A percentile compares a stretch with the other conserved stretches of the same genome.
These are phyloP conservation scores for Petasospora fabianii DNA, from an alignment of 1,139 yeast species.

Conservation along the genomic window DNA sequence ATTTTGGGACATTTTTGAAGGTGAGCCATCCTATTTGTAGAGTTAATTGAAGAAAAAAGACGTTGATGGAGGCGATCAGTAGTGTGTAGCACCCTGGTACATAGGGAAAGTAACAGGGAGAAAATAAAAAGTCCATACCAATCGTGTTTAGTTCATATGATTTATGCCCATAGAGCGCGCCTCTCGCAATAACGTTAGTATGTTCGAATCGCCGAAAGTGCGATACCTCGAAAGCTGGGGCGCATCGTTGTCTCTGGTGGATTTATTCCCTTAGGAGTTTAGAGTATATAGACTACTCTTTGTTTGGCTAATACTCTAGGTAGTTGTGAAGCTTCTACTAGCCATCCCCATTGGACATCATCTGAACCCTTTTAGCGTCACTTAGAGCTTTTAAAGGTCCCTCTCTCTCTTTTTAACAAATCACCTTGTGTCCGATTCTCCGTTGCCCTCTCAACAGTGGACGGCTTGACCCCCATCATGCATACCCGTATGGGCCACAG, in stretches of 20 bases:
- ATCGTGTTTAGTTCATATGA: neutral
- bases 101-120: no score
- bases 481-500: neutral
- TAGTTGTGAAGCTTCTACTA: neutral
- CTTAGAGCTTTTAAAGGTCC: no score
- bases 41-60: neutral
- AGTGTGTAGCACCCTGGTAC: no score
- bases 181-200: neutral
- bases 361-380: no score
- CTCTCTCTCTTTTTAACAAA: neutral
- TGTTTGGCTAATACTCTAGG: neutral
- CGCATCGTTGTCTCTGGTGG: neutral
- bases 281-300: no score
- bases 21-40: no score
- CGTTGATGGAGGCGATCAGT: no score
- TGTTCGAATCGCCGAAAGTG: slow-evolving; percentile 6
- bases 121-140: neutral
- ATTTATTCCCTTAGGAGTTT: neutral
- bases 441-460: neutral
- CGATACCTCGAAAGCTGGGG: neutral
- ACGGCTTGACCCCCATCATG: neutral
- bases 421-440: neutral
- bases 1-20: neutral
- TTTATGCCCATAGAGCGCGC: neutral
- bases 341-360: no score